Base-by-base conservation (phyloP, 768 basidiomycete genomes). In the Cystobasidium tubakii region DNA sequence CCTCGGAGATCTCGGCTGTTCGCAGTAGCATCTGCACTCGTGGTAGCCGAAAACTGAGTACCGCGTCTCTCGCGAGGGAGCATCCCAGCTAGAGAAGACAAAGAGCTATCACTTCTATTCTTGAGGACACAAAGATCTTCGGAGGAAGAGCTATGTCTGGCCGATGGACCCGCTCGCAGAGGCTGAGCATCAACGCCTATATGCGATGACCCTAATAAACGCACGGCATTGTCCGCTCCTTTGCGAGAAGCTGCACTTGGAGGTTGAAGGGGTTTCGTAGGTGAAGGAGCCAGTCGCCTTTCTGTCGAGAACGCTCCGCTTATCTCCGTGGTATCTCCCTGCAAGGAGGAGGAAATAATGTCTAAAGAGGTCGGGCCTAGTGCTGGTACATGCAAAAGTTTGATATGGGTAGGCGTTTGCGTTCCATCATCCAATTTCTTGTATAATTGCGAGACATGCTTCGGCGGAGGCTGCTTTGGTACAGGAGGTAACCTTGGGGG, bases 261-360 rank as follows among this genome's bases (percentile, higher is more conserved):
- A 6, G 55, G 46, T 31, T 46, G 44, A n/a, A 1, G 10, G 3
- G 31, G 7, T n/a, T n/a, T 46, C 21, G 43, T 1, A 25, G 66
- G 34, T 15, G 27, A 46, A 12, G 13, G 10, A 29, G 25, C 23
- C 2, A 6, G 17, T 31, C 13, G 10, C 27, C 15, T 46, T 19
- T 27, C 39, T 2, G 31, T 27, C 13, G 69, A 71, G 13, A 44
- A 71, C 7, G 42, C 43, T 19, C 2, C 25, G 29, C 54, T 71
- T 44, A 31, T 13, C n/a, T 54, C 69, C 13, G 69, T 71, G 33
- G 34, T 54, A 21, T 71, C 42, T 29, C 50, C 12, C 39, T 71
- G 69, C 53, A 71, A 27, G n/a, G 63, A 65, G 15, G 66, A 67
- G 33, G 69, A 71, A 27, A 71, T 71, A n/a, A 71, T 62, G 54